phyloP scores from a whole-genome alignment of 2,329 filamentous ascomycete genomes.

The Elsinoe perseae region DNA sequence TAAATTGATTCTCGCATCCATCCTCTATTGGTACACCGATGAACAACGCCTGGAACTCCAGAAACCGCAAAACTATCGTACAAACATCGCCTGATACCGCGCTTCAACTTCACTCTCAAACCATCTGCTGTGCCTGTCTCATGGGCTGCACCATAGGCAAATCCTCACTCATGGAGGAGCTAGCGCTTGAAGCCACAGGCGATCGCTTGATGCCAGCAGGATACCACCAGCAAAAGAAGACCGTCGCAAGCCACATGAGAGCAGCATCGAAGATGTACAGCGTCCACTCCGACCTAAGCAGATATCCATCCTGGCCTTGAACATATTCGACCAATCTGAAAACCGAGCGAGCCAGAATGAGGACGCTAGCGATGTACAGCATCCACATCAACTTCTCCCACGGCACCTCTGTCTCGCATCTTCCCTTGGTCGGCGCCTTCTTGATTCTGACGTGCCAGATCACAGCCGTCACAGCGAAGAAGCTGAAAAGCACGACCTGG shows the following conservation, averaged over 20 bases:
- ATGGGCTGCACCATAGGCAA: not conserved
- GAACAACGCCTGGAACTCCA: too few relatives aligned
- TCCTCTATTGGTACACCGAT: too few relatives aligned
- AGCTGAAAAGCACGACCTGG: slow-evolving; percentile 44
- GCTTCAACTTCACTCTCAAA: not conserved
- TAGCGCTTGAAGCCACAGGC: not conserved
- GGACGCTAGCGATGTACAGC: slow-evolving; percentile 37
- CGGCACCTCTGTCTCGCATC: slow-evolving; percentile 17
- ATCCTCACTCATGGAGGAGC: not conserved
- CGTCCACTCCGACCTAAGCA: slow-evolving; percentile 40
- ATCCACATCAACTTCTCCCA: slow-evolving; percentile 35
- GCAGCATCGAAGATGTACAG: slow-evolving; percentile 28
- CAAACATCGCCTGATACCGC: too few relatives aligned
- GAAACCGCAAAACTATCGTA: too few relatives aligned
- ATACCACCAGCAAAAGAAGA: slow-evolving; percentile 22
- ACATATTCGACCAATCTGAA: slow-evolving; percentile 45
- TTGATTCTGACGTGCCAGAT: slow-evolving; percentile 27
- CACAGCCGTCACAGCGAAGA: slow-evolving; percentile 36
- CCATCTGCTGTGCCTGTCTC: not conserved
- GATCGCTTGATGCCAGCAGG: slow-evolving; percentile 15
- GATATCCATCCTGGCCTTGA: slow-evolving; percentile 37
- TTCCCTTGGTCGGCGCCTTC: slow-evolving; percentile 15
- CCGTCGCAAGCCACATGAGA: slow-evolving; percentile 22
- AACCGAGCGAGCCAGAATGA: slow-evolving; percentile 44
- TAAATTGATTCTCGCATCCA: too few relatives aligned